Conservation (phyloP, 345 rosid species). For the Gossypium rotundifolium region DNA sequence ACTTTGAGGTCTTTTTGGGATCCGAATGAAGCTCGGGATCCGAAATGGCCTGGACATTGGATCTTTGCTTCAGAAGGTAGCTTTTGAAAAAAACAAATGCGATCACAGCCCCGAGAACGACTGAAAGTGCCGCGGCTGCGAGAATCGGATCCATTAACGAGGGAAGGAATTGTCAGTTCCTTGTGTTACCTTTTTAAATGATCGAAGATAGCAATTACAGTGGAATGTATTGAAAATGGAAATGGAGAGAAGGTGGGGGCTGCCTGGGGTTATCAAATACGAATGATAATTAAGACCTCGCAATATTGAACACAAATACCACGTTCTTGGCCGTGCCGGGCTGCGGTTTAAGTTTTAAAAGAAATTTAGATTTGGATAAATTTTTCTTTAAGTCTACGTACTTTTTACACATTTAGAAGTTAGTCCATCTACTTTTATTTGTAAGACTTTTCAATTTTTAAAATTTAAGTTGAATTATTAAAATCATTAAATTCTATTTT, state of each 20-base stretch:
- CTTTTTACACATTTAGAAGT: too few species aligned
- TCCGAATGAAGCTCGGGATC: slow-evolving; percentile 52
- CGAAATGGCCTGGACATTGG: slow-evolving; percentile 65
- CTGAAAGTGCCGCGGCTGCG: slow-evolving; percentile 37
- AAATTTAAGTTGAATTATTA: too few species aligned
- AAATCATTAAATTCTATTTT: too few species aligned
- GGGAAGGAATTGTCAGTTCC: not conserved
- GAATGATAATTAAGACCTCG: too few species aligned
- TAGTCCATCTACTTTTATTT: too few species aligned
- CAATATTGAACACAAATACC: too few species aligned
- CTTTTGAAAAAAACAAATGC: slow-evolving; percentile 64
- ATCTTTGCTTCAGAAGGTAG: slow-evolving; percentile 67
- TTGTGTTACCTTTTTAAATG: not conserved
- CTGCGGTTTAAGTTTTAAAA: too few species aligned
- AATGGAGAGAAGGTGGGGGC: not conserved
- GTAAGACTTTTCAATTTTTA: too few species aligned
- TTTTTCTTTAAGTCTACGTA: too few species aligned
- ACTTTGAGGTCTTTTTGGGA: slow-evolving; percentile 47
- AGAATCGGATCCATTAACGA: slow-evolving; percentile 54
- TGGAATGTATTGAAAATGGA: not conserved
- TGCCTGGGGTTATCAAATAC: not conserved
- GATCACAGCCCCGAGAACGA: slow-evolving; percentile 55
- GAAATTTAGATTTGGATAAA: too few species aligned
- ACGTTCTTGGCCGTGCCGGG: too few species aligned
- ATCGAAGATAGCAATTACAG: not conserved